A percentile compares a stretch with the other conserved stretches of the same genome.
Conservation (phyloP, 2,329 filamentous ascomycete genomes). For the Sporothrix euskadiensis region DNA sequence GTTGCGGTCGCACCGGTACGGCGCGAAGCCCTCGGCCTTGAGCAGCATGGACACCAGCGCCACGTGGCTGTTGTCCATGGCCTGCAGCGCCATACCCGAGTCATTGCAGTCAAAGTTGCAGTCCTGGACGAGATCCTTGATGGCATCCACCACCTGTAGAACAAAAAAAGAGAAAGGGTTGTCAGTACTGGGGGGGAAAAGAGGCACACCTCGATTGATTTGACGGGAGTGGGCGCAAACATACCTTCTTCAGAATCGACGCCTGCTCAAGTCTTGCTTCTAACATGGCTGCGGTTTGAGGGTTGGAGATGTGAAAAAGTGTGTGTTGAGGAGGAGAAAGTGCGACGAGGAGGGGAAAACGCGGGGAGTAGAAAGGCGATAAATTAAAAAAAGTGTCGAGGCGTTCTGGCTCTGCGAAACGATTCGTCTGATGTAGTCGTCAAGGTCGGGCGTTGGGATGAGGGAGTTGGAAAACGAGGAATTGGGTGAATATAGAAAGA, state of each 20-base stretch:
- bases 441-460: background rate
- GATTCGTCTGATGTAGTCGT: conserved; percentile 13
- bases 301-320: conserved; percentile 11
- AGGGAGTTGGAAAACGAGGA: background rate
- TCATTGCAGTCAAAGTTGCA: conserved; percentile 99
- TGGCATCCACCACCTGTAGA: conserved; percentile 86
- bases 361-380: background rate
- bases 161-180: too few species aligned
- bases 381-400: background rate
- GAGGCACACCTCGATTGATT: too few species aligned
- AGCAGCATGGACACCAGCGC: conserved; percentile 99
- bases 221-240: too few species aligned
- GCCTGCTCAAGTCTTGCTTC: conserved; percentile 98
- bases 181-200: background rate
- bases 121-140: conserved; percentile 98
- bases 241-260: conserved; percentile 87
- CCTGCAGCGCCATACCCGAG: conserved; percentile 94
- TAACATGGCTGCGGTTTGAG: conserved; percentile 63
- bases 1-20: conserved; percentile 98
- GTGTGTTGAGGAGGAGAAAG: background rate
- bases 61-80: conserved; percentile 99
- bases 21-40: conserved; percentile 89
- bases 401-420: background rate
- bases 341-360: background rate
- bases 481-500: background rate